Base-by-base conservation (phyloP, 2,329 filamentous ascomycete genomes). In the Botryotinia calthae region DNA sequence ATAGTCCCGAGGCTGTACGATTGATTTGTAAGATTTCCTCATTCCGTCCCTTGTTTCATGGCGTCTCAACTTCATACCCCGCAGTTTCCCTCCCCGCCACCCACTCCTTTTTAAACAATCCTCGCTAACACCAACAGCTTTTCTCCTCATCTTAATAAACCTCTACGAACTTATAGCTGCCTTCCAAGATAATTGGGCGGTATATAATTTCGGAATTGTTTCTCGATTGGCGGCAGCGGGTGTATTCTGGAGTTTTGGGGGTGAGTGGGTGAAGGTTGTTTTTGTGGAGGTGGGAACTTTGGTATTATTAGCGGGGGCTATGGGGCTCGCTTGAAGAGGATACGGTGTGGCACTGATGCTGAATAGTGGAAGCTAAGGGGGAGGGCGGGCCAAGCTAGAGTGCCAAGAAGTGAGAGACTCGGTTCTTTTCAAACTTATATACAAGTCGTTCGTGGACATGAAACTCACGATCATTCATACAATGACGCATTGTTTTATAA, bases 401-500 rank as follows among this genome's bases (percentile, higher is more conserved):
- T 54, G 5, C 12, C 6, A 54, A n/a, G 14, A 54, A 54, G 25
- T 54, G 28, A 58, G 28, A 58, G n/a, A 31, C 3, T 5, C 7
- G 2, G 4, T 4, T 14, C 5, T 61, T 25, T 1, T n/a, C 22
- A 18, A 18, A 18, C 0, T 14, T 1, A 34, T 34, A 6, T 34
- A 34, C 34, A 6, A 34, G n/a, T n/a, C n/a, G n/a, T n/a, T n/a
- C n/a, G n/a, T n/a, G n/a, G n/a, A n/a, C n/a, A n/a, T n/a, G n/a
- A n/a, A n/a, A n/a, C n/a, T n/a, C n/a, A n/a, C n/a, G n/a, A n/a
- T n/a, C n/a, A n/a, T n/a, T n/a, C n/a, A n/a, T n/a, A n/a, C n/a
- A n/a, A n/a, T n/a, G n/a, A n/a, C n/a, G n/a, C n/a, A n/a, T n/a
- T n/a, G n/a, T n/a, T 48, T 48, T n/a, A 4, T 2, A 66, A 51